phyloP scores from a whole-genome alignment of 345 rosid genomes.

The Cardamine resedifolia region DNA sequence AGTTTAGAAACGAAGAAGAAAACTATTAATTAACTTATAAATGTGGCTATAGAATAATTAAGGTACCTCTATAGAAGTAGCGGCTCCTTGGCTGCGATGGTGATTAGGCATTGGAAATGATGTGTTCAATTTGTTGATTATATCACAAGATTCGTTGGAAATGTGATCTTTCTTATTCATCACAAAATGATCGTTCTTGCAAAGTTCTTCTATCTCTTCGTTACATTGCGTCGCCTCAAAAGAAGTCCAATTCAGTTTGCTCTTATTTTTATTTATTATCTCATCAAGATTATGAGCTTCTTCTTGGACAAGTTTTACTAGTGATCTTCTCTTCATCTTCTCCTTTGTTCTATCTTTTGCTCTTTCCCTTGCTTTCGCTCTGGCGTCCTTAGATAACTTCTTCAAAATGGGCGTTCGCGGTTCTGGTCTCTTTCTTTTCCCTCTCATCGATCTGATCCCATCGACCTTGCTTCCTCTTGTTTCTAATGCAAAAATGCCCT shows the following conservation, averaged over 20 bases:
- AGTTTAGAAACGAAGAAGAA: neutral
- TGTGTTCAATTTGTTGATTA: constrained; percentile 23
- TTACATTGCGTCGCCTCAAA: constrained; percentile 11
- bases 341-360: constrained; percentile 67
- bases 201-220: constrained; percentile 14
- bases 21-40: neutral
- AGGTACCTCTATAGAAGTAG: constrained; percentile 34
- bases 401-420: constrained; percentile 25
- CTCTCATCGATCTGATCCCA: constrained; percentile 35
- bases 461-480: constrained; percentile 22
- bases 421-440: constrained; percentile 33
- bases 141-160: constrained; percentile 12
- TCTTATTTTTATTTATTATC: neutral
- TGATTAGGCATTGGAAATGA: constrained; percentile 27
- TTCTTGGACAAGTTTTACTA: constrained; percentile 15
- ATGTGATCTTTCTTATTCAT: constrained; percentile 16
- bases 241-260: constrained; percentile 6
- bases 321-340: constrained; percentile 39
- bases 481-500: constrained; percentile 3
- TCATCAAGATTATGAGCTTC: constrained; percentile 19
- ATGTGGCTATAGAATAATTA: neutral
- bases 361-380: constrained; percentile 66
- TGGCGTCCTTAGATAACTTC: constrained; percentile 46
- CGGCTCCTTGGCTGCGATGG: constrained; percentile 25
- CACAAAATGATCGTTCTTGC: constrained; percentile 22